Evolutionary conservation across 495 filamentous ascomycete genomes (phyloP).

Genomic region (Cudoniella acicularis): DNA sequence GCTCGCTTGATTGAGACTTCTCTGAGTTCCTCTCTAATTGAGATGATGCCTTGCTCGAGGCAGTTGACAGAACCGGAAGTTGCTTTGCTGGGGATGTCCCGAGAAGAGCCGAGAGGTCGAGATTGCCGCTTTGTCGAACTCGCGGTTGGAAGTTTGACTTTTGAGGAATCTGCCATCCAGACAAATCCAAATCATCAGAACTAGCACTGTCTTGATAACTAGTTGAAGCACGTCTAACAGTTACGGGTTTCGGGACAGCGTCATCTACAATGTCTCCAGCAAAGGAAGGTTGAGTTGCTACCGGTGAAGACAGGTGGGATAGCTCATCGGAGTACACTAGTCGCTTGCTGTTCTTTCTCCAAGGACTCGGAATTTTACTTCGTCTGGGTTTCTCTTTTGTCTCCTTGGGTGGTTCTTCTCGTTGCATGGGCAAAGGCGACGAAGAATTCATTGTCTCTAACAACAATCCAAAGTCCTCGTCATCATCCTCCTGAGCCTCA

Average conservation of each 20-base stretch:
- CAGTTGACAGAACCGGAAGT: constrained; percentile 16
- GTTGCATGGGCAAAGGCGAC: constrained; percentile 6
- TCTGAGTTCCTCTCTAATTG: constrained; percentile 2
- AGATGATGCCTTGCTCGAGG: constrained; percentile 2
- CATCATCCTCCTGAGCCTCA: constrained; percentile 34
- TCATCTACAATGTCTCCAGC: constrained; percentile 1
- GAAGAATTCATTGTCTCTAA: constrained; percentile 27
- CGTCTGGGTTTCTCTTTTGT: constrained; percentile 27
- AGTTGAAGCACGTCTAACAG: constrained; percentile 4
- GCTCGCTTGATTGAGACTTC: background rate
- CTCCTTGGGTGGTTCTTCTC: constrained; percentile 6
- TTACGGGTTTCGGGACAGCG: constrained; percentile 2
- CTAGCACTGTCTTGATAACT: background rate
- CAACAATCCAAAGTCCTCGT: constrained; percentile 30
- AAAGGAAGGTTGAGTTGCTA: background rate
- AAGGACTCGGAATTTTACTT: constrained; percentile 41
- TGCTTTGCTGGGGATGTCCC: constrained; percentile 18
- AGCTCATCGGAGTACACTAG: constrained; percentile 28
- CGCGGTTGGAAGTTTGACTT: constrained; percentile 49
- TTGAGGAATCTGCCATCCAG: constrained; percentile 35
- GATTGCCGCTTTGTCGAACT: constrained; percentile 28
- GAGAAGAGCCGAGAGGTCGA: constrained; percentile 21
- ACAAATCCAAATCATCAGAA: constrained; percentile 9
- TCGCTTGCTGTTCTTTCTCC: constrained; percentile 33
- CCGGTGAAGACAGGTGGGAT: constrained; percentile 14